Conservation (phyloP, 495 filamentous ascomycete species). For the Hypomontagnella monticulosa region DNA sequence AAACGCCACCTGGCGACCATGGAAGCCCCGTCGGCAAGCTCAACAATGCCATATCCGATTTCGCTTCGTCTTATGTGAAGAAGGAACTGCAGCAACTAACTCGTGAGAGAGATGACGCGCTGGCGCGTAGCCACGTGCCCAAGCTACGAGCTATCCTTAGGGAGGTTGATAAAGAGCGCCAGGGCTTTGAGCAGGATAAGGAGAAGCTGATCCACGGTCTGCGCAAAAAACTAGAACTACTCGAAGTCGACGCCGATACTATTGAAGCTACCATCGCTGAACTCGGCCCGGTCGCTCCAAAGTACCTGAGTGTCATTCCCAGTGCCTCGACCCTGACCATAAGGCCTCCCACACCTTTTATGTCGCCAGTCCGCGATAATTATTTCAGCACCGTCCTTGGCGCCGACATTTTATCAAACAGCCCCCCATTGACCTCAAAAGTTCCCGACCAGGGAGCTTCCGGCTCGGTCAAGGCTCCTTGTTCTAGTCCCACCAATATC, state of each 20-base stretch:
- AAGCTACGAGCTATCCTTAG: conserved; percentile 37
- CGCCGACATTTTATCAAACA: conserved; percentile 17
- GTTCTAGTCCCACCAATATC: conserved; percentile 31
- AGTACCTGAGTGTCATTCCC: conserved; percentile 39
- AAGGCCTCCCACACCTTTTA: conserved; percentile 23
- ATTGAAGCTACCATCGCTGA: conserved; percentile 38
- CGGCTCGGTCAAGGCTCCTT: conserved; percentile 6
- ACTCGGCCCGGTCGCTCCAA: conserved; percentile 33
- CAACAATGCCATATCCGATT: conserved; percentile 42
- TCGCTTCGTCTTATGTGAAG: conserved; percentile 41
- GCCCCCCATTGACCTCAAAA: conserved; percentile 4
- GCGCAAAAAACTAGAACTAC: conserved; percentile 37
- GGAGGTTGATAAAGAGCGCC: conserved; percentile 41
- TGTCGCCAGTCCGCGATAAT: conserved; percentile 36
- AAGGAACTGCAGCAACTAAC: conserved; percentile 41
- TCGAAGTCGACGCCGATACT: conserved; percentile 34
- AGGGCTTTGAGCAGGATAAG: conserved; percentile 41
- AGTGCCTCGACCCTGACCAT: conserved; percentile 39
- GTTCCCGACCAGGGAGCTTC: conserved; percentile 10
- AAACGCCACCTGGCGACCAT: conserved; percentile 31
- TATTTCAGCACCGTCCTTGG: conserved; percentile 39
- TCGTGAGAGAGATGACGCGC: conserved; percentile 40
- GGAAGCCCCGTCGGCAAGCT: conserved; percentile 31
- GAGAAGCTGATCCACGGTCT: conserved; percentile 30
- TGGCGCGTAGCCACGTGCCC: conserved; percentile 41